Evolutionary conservation across 164 flowering plant species (phyloP), one percentile per base, ranked within the genome.

Genomic region (Magnolia sinica): DNA sequence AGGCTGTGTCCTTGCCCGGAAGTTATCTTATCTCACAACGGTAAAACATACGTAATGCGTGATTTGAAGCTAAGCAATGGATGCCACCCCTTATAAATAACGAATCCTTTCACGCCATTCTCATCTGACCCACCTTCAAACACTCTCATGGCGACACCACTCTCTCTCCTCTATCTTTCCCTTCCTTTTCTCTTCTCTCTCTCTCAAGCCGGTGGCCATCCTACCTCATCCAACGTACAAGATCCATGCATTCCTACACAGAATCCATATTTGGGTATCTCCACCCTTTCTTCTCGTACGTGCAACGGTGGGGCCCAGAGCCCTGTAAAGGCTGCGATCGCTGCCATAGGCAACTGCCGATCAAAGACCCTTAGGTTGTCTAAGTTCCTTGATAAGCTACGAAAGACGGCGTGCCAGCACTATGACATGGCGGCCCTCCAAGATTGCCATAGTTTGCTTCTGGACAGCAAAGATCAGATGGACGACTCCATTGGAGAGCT

Each of bases 401-500:
- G 79, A n/a, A 70, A 70, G n/a, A 86, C 77, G 75, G 85, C 84
- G 49, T 24, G 78, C 68, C 87, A 86, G 55, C 80, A 80, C 0
- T 79, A 83, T 1, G 85, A 88, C 13, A 77, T 79, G 9, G 70
- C 87, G 50, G 98, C 93, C 7, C 82, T 91, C 50, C 87, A 82
- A 69, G 98, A 94, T 85, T 94, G 97, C 85, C 76, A 69, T 79
- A 66, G 85, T 61, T 86, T 85, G 78, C 78, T 92, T 71, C 77
- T 81, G 5, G 94, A 91, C 76, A 91, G 95, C 5, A 87, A 84
- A 14, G 91, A 86, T 50, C 86, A 86, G 82, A 88, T 94, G n/a
- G 76, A 78, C 18, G 87, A 81, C 19, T 92, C 98, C 45, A 74
- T 90, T 19, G 77, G 74, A 71, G 92, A 91, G 86, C 85, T 94